phyloP scores from a whole-genome alignment of 2,329 filamentous ascomycete genomes.

The Colletotrichum gigasporum region DNA sequence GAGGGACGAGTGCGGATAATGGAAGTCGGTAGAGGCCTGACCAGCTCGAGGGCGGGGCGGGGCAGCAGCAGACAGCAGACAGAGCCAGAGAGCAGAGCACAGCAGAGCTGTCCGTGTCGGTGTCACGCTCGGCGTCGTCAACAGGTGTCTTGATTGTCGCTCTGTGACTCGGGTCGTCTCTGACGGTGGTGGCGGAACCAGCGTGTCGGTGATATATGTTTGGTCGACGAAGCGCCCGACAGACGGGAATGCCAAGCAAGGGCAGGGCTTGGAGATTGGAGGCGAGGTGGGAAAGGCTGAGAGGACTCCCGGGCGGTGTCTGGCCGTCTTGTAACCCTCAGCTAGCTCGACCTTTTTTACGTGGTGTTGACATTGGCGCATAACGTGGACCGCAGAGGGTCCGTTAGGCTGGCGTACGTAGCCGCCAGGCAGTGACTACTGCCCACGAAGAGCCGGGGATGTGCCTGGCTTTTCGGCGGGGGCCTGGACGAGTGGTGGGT shows the following conservation, averaged over 20 bases:
- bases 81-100: too few relatives aligned
- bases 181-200: not conserved
- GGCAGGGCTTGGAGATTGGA: slow-evolving; percentile 10
- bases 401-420: slow-evolving; percentile 21
- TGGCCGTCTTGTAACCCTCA: not conserved
- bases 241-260: not conserved
- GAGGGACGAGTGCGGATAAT: slow-evolving; percentile 4
- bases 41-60: slow-evolving; percentile 13
- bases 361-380: slow-evolving; percentile 31
- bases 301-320: not conserved
- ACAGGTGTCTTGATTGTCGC: not conserved
- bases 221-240: slow-evolving; percentile 23
- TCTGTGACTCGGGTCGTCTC: not conserved
- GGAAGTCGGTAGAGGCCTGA: not conserved
- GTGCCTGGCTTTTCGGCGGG: slow-evolving; percentile 19
- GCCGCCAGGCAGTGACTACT: slow-evolving; percentile 24
- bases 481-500: not conserved
- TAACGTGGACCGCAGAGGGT: slow-evolving; percentile 8
- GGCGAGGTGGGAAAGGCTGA: not conserved
- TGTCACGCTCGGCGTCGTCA: not conserved
- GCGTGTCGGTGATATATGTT: slow-evolving; percentile 9
- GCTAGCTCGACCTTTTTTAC: not conserved
- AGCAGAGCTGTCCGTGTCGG: not conserved
- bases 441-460: slow-evolving; percentile 4
- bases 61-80: too few relatives aligned